Base-by-base conservation (phyloP, 1,284 basidiomycete genomes). In the Ganoderma lingzhi region DNA sequence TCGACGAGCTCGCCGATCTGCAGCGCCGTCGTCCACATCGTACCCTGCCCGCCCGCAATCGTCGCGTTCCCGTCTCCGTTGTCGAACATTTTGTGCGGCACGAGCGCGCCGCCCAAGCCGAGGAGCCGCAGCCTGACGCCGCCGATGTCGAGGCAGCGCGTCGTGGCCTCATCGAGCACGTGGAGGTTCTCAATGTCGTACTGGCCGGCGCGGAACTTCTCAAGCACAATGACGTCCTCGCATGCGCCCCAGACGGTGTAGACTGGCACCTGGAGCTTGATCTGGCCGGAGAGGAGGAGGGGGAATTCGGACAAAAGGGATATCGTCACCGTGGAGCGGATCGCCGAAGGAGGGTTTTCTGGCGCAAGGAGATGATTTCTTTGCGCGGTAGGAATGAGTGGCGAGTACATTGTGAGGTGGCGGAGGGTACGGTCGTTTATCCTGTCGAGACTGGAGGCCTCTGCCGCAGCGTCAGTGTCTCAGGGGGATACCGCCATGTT, bases 1-100 rank as follows among this genome's bases (percentile, higher is more conserved):
- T 99, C 98, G 67, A 99, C 92, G 56, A 99, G 91, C 82, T 99
- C 97, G 71, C 98, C 98, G 56, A 99, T 94, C 81, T 99, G 98
- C 35, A 99, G 87, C 6, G 96, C 94, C 0, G 97, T 99, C 0
- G 96, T 96, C 98, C 98, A 99, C 93, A 99, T 98, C 30, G 97
- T 99, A 37, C 98, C 98, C 78, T 96, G 94, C 1, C 96, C 97
- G 58, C 98, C 98, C 0, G 98, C 97, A 73, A 99, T 98, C 14
- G 97, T 98, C 2, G 96, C 97, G 62, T 86, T 90, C 1, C 97
- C 97, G 65, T 97, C 95, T 1, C 98, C 96, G 73, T 96, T 97
- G 86, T 98, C 95, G 80, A 99, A 99, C 84, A 99, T 90, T 84
- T 99, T 99, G 86, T 99, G 97, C 32, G 93, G 90, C 12, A 98